Percentiles rank a stretch among this genome's conserved stretches.
Evolutionary conservation across 192 early-diverging fungal species (phyloP).

Genomic region (Coemansia umbellata): DNA sequence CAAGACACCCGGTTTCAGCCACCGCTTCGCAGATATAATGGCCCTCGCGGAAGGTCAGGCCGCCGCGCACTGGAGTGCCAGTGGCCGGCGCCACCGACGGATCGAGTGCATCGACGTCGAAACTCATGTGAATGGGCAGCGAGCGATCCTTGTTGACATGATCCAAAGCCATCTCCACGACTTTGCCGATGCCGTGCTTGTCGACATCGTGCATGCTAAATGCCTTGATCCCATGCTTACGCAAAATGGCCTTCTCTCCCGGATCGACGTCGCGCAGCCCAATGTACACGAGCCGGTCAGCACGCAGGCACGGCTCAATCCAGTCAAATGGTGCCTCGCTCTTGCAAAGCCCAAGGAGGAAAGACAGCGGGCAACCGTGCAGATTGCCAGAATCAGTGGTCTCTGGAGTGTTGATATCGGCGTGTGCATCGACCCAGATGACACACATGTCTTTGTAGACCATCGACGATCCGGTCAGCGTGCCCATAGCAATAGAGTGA

Average conservation of each 20-base stretch:
- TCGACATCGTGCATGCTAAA: constrained; percentile 97
- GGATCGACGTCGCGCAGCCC: constrained; percentile 92
- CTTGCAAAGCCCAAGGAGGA: constrained; percentile 78
- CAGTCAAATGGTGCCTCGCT: constrained; percentile 60
- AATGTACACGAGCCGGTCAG: constrained; percentile 87
- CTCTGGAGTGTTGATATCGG: constrained; percentile 91
- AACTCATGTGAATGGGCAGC: constrained; percentile 82
- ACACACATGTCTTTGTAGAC: constrained; percentile 77
- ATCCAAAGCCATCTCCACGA: constrained; percentile 90
- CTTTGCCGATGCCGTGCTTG: constrained; percentile 85
- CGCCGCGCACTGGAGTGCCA: constrained; percentile 93
- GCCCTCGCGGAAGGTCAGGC: constrained; percentile 92
- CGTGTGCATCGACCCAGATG: constrained; percentile 95
- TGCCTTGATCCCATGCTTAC: constrained; percentile 81
- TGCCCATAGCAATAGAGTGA: constrained; percentile 91
- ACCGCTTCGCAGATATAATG: constrained; percentile 95
- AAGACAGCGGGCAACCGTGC: constrained; percentile 93
- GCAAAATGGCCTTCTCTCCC: constrained; percentile 80
- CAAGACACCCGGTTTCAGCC: constrained; percentile 81
- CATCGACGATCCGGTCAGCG: constrained; percentile 71
- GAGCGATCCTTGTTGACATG: constrained; percentile 72
- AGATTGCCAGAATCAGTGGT: constrained; percentile 88
- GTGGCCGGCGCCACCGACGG: constrained; percentile 92
- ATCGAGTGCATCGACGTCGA: constrained; percentile 95
- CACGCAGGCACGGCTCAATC: constrained; percentile 71